Percentiles rank a stretch among this genome's conserved stretches.
phyloP scores from a whole-genome alignment of 495 filamentous ascomycete genomes.

The Hapsidospora chrysogenum region DNA sequence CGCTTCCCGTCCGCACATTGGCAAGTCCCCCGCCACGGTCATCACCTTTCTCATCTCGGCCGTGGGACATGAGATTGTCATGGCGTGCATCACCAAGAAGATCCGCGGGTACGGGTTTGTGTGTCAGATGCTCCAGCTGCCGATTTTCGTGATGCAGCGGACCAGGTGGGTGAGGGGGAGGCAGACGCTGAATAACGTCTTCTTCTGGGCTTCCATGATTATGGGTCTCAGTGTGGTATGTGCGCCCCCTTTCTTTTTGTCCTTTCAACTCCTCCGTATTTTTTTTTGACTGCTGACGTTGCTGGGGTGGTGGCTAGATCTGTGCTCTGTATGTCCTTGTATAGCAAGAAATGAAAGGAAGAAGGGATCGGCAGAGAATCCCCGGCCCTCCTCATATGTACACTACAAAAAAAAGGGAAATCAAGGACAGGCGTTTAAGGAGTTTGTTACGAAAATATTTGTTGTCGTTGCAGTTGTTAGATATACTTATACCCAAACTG shows the following conservation, averaged over 20 bases:
- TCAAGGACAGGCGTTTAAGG: too few relatives aligned
- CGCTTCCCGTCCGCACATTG: slow-evolving; percentile 56
- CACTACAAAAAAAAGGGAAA: too few relatives aligned
- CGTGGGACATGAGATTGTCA: slow-evolving; percentile 83
- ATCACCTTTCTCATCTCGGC: slow-evolving; percentile 87
- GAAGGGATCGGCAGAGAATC: too few relatives aligned
- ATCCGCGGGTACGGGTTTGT: slow-evolving; percentile 85
- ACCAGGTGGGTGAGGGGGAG: slow-evolving; percentile 56
- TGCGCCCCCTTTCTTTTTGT: slow-evolving; percentile 5
- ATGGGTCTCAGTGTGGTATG: slow-evolving; percentile 72
- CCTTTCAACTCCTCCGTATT: not conserved
- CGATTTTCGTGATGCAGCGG: slow-evolving; percentile 81
- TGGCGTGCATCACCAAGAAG: slow-evolving; percentile 97
- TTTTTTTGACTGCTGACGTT: not conserved
- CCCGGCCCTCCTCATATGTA: too few relatives aligned
- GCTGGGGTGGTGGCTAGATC: slow-evolving; percentile 17
- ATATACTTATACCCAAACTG: too few relatives aligned
- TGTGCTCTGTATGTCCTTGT: slow-evolving; percentile 36
- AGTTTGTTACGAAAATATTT: too few relatives aligned
- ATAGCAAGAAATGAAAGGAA: too few relatives aligned
- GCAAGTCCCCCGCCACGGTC: slow-evolving; percentile 62
- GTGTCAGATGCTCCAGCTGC: slow-evolving; percentile 90
- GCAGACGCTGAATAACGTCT: slow-evolving; percentile 72
- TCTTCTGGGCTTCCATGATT: slow-evolving; percentile 95
- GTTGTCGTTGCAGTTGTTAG: too few relatives aligned